Evolutionary conservation across 176 grass and related monocot genomes (phyloP).

Genomic region (Aegilops umbellulata): DNA sequence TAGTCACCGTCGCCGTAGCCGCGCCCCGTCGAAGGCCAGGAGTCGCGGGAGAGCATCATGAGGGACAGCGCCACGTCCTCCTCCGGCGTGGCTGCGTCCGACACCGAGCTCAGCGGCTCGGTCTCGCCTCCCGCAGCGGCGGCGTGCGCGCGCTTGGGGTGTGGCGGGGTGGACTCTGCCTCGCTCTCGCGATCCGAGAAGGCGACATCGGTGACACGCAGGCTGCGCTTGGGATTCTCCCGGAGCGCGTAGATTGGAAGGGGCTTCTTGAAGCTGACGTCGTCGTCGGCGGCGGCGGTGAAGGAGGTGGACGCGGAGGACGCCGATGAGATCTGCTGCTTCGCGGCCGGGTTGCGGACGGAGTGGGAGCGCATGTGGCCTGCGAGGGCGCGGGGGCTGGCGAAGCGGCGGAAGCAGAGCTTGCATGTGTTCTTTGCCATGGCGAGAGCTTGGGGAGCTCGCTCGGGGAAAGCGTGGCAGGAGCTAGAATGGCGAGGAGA

Average conservation of each 20-base stretch:
- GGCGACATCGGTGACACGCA: conserved; percentile 19
- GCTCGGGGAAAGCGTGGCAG: conserved; percentile 33
- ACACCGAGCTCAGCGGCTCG: conserved; percentile 63
- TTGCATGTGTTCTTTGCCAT: conserved; percentile 76
- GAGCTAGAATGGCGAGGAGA: conserved; percentile 34
- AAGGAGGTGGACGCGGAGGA: conserved; percentile 56
- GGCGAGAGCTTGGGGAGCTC: conserved; percentile 30
- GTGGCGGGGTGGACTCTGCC: conserved; percentile 45
- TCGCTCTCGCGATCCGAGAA: conserved; percentile 76
- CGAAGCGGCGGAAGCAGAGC: conserved; percentile 74
- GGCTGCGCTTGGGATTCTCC: conserved; percentile 70
- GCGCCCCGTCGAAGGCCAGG: conserved; percentile 17
- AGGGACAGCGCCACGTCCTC: conserved; percentile 69
- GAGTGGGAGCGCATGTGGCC: conserved; percentile 87
- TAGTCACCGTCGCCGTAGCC: not conserved
- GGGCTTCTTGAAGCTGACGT: conserved; percentile 16
- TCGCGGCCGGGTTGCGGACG: conserved; percentile 9
- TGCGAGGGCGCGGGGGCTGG: conserved; percentile 58
- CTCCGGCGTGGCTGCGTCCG: conserved; percentile 41
- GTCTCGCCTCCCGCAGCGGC: not conserved
- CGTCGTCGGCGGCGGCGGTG: not conserved
- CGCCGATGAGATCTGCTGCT: conserved; percentile 41
- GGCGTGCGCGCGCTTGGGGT: conserved; percentile 17
- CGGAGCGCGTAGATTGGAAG: conserved; percentile 39
- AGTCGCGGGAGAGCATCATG: conserved; percentile 72